phyloP scores from a whole-genome alignment of 495 filamentous ascomycete species.

The Penicillium tannophilum region DNA sequence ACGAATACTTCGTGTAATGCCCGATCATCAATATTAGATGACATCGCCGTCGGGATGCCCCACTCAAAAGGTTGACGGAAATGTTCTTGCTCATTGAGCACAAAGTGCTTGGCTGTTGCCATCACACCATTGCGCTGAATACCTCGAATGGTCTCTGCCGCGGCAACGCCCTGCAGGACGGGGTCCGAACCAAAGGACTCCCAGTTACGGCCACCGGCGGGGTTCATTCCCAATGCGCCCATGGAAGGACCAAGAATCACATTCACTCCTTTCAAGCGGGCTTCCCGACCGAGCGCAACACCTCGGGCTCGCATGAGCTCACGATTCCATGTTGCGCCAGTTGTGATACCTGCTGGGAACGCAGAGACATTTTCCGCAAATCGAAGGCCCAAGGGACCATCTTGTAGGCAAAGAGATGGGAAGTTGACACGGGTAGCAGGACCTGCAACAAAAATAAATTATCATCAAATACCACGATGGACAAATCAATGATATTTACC shows the following conservation, averaged over 20 bases:
- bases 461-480: background rate
- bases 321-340: conserved; percentile 86
- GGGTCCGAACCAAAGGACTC: conserved; percentile 83
- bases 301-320: conserved; percentile 76
- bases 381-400: conserved; percentile 82
- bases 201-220: conserved; percentile 89
- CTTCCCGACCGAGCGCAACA: conserved; percentile 66
- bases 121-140: conserved; percentile 82
- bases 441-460: conserved; percentile 33
- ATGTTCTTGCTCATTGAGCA: conserved; percentile 88
- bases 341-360: conserved; percentile 82
- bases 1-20: conserved; percentile 82
- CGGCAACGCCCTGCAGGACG: conserved; percentile 68
- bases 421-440: conserved; percentile 71
- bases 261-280: conserved; percentile 71
- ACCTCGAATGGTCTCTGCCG: conserved; percentile 69
- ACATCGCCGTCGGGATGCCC: conserved; percentile 72
- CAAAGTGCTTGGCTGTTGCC: conserved; percentile 80
- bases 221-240: conserved; percentile 78
- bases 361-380: conserved; percentile 77
- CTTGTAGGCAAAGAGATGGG: conserved; percentile 85
- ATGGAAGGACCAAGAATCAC: conserved; percentile 76
- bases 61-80: conserved; percentile 76
- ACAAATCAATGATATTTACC: conserved; percentile 27
- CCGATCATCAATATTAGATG: conserved; percentile 81